Conservation (phyloP, 2,329 filamentous ascomycete genomes). For the Didymella pinodella region DNA sequence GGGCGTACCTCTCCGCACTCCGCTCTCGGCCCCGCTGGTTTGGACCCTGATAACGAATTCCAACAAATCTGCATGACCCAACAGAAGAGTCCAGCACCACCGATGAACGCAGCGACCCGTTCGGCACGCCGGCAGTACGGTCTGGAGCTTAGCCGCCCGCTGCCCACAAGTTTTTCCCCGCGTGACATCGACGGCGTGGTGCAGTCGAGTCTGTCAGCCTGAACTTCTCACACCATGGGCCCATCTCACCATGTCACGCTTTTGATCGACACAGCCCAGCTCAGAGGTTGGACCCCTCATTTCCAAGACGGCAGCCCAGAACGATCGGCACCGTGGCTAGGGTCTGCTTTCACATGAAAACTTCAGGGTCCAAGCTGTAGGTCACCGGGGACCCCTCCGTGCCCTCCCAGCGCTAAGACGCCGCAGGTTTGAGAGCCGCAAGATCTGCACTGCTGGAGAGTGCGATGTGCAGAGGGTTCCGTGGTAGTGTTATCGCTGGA, state of each 20-base stretch:
- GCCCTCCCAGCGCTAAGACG: conserved; percentile 3
- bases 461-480: background rate
- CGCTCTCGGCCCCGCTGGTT: conserved; percentile 7
- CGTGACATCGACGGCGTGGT: conserved; percentile 13
- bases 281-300: conserved; percentile 17
- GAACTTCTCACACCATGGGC: conserved; percentile 16
- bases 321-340: conserved; percentile 17
- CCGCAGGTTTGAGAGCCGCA: conserved; percentile 21
- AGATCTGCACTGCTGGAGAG: conserved; percentile 12
- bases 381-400: background rate
- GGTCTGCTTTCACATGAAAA: conserved; percentile 20
- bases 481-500: conserved; percentile 7
- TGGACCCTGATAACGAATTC: conserved; percentile 9
- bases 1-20: conserved; percentile 7
- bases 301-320: conserved; percentile 15
- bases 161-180: conserved; percentile 5
- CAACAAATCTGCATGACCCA: background rate
- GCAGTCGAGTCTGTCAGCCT: conserved; percentile 2
- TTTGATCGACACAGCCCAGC: conserved; percentile 13
- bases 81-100: conserved; percentile 3
- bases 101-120: conserved; percentile 9
- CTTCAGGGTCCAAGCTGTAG: conserved; percentile 11
- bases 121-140: conserved; percentile 5
- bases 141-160: background rate
- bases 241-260: conserved; percentile 13